Evolutionary conservation across 495 filamentous ascomycete genomes (phyloP).

Genomic region (Chaetomium cochliodes): DNA sequence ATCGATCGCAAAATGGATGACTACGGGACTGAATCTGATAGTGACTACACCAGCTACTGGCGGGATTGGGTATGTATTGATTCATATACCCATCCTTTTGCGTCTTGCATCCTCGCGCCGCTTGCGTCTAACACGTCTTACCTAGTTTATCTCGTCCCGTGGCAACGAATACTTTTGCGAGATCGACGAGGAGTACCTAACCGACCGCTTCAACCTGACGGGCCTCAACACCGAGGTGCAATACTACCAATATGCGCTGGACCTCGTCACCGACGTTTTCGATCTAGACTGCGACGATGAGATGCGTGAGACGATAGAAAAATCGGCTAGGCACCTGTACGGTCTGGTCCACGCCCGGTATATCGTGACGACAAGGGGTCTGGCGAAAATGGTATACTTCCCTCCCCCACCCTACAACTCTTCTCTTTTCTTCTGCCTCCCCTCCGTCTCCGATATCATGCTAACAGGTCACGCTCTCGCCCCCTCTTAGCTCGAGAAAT

Average conservation of each 20-base stretch:
- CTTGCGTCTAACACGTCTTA: conserved; percentile 25
- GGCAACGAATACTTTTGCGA: conserved; percentile 99
- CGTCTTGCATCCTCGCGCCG: background rate
- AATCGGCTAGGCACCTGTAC: conserved; percentile 93
- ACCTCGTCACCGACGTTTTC: conserved; percentile 99
- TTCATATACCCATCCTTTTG: background rate
- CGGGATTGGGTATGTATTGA: conserved; percentile 84
- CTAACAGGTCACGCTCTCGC: conserved; percentile 21
- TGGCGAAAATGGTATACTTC: conserved; percentile 85
- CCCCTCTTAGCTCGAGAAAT: conserved; percentile 80
- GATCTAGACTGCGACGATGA: conserved; percentile 98
- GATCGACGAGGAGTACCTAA: conserved; percentile 98
- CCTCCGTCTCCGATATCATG: too few species aligned
- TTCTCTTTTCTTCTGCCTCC: background rate
- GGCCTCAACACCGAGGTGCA: conserved; percentile 96
- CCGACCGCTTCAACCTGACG: conserved; percentile 97
- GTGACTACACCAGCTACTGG: conserved; percentile 99
- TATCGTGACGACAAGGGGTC: conserved; percentile 90
- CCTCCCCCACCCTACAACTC: background rate
- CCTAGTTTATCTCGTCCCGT: conserved; percentile 91
- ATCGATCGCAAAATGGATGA: conserved; percentile 67
- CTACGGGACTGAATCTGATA: conserved; percentile 95
- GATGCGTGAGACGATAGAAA: conserved; percentile 96
- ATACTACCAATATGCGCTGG: conserved; percentile 98
- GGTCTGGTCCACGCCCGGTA: conserved; percentile 95